These are phyloP conservation scores for Elongisporangium prolatum DNA, from an alignment of 352 stramenopile genomes.

Conservation along the genomic window DNA sequence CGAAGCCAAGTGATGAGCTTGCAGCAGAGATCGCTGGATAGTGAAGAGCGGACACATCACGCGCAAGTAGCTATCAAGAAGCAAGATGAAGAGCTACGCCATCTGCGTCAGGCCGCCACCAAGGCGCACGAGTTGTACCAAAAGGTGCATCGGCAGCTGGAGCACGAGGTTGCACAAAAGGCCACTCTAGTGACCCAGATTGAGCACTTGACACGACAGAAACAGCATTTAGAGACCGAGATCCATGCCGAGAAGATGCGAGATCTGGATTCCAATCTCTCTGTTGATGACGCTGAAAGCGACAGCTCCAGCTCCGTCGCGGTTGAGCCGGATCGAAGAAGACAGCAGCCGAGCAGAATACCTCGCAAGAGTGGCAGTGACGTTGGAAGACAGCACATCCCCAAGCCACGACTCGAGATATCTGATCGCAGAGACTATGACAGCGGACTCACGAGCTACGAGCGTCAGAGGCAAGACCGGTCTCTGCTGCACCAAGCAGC, in stretches of 20 bases:
- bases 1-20: conserved; percentile 23
- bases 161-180: conserved; percentile 47
- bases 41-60: conserved; percentile 47
- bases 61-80: conserved; percentile 26
- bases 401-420: no score
- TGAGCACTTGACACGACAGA: conserved; percentile 32
- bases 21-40: conserved; percentile 31
- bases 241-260: conserved; percentile 33
- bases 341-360: background rate
- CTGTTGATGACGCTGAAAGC: conserved; percentile 9
- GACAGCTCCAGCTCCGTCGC: background rate
- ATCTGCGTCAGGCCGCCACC: conserved; percentile 48
- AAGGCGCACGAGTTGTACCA: conserved; percentile 61
- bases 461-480: no score
- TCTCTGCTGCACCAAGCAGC: no score
- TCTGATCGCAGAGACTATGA: no score
- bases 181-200: conserved; percentile 31
- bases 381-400: no score
- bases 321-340: no score
- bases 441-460: no score
- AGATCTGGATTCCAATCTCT: conserved; percentile 38
- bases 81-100: conserved; percentile 53
- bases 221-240: conserved; percentile 32
- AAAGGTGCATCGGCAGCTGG: conserved; percentile 45
- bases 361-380: no score